phyloP scores from a whole-genome alignment of 306 rosid genomes.

The Quercus dentata region DNA sequence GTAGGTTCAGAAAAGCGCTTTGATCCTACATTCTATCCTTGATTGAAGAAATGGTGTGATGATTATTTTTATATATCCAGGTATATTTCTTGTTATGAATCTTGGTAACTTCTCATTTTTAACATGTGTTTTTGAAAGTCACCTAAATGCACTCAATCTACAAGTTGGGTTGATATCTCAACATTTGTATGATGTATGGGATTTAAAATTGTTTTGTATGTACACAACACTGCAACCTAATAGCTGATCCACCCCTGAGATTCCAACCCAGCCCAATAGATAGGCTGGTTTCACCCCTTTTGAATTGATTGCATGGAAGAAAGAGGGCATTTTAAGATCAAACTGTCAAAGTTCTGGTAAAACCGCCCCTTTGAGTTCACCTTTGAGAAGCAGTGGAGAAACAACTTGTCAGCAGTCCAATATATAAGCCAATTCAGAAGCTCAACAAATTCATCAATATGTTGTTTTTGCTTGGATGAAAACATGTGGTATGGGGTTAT shows the following conservation, averaged over 20 bases:
- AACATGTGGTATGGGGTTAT: background rate
- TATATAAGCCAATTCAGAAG: background rate
- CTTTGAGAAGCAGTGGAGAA: background rate
- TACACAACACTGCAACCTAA: background rate
- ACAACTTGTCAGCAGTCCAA: background rate
- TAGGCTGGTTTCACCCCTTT: background rate
- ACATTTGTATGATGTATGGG: background rate
- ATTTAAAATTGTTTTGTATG: background rate
- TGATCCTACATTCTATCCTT: slow-evolving; percentile 88
- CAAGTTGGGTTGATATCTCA: background rate
- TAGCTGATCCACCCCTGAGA: background rate
- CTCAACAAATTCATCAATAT: background rate
- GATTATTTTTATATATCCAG: slow-evolving; percentile 89
- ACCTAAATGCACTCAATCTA: background rate
- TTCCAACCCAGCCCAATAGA: background rate
- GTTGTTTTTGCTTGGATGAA: background rate
- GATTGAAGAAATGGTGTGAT: slow-evolving; percentile 97
- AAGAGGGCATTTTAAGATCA: background rate
- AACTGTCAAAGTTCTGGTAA: background rate
- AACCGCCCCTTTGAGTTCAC: background rate
- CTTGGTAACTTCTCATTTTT: background rate
- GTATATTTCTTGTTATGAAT: slow-evolving; percentile 32
- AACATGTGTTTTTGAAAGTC: background rate
- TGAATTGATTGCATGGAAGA: background rate
- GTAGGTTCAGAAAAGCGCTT: slow-evolving; percentile 77